A percentile compares a stretch with the other conserved stretches of the same genome.
These are phyloP conservation scores for Cyathus striatus DNA, from an alignment of 768 basidiomycete genomes.

Conservation along the genomic window DNA sequence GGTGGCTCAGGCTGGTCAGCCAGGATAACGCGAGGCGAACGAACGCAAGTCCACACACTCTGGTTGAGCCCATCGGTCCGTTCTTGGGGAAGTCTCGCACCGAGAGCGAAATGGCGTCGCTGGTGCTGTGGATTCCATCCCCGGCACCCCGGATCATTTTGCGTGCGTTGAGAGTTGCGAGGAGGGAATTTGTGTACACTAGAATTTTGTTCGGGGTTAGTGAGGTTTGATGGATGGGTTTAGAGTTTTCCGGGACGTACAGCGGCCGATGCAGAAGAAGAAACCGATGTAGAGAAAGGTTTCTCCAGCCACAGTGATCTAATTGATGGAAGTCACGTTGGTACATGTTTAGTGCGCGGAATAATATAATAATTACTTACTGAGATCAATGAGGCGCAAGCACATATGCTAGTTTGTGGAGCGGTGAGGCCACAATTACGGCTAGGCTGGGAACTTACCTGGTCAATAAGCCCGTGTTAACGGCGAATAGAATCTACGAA, in stretches of 20 bases:
- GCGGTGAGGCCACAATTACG: not conserved
- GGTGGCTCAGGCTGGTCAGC: constrained; percentile 1
- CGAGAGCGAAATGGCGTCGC: constrained; percentile 33
- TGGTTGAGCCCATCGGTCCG: constrained; percentile 21
- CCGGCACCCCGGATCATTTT: constrained; percentile 37
- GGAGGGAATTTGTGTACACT: constrained; percentile 61
- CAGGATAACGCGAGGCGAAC: not conserved
- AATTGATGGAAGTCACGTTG: constrained; percentile 2
- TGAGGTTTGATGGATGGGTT: not conserved
- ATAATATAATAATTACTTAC: constrained; percentile 20
- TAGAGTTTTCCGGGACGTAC: constrained; percentile 37
- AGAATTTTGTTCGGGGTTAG: not conserved
- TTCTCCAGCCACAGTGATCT: constrained; percentile 42
- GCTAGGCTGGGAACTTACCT: constrained; percentile 11
- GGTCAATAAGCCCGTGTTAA: constrained; percentile 36
- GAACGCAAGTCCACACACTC: constrained; percentile 14
- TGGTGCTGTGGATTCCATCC: constrained; percentile 34
- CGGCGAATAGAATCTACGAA: constrained; percentile 39
- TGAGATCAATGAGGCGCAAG: constrained; percentile 48
- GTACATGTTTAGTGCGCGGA: constrained; percentile 4
- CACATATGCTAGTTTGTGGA: constrained; percentile 35
- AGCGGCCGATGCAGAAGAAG: constrained; percentile 54
- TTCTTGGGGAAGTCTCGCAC: constrained; percentile 32
- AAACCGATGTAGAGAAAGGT: constrained; percentile 56
- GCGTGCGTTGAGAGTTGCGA: constrained; percentile 54